Percentiles rank a stretch among this genome's conserved stretches.
Evolutionary conservation across 202 grass and related monocot genomes (phyloP).

Genomic region (Carex arenaria): DNA sequence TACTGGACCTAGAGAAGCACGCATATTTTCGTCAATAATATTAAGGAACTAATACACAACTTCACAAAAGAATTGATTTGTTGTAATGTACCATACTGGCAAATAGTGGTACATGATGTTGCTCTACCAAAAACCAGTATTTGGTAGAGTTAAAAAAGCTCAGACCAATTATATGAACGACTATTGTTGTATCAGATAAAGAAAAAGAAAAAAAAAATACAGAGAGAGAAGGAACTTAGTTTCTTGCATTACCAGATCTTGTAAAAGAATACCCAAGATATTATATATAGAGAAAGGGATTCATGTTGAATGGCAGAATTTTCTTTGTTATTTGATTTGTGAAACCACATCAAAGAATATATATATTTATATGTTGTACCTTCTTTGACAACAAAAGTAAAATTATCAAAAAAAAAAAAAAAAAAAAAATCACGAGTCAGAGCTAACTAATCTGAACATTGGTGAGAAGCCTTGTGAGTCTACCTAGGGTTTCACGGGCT

Average conservation of each 20-base stretch:
- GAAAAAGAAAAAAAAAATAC: no score
- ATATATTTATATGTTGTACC: constrained; percentile 24
- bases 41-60: background rate
- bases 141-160: background rate
- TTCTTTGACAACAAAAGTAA: constrained; percentile 14
- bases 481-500: constrained; percentile 84
- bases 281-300: background rate
- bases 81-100: background rate
- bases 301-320: constrained; percentile 8
- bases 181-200: background rate
- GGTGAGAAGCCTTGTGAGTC: constrained; percentile 92
- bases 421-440: constrained; percentile 16
- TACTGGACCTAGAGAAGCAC: background rate
- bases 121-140: background rate
- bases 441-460: constrained; percentile 45
- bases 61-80: background rate
- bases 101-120: background rate
- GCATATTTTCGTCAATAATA: background rate
- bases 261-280: background rate
- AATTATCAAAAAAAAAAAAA: constrained; percentile 6
- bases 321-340: constrained; percentile 30
- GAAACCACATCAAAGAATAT: constrained; percentile 29
- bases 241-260: background rate
- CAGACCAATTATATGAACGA: background rate
- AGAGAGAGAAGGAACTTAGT: background rate